A percentile compares a stretch with the other conserved stretches of the same genome.
phyloP scores from a whole-genome alignment of 2,329 filamentous ascomycete species.

The Leptodontidium sp. region DNA sequence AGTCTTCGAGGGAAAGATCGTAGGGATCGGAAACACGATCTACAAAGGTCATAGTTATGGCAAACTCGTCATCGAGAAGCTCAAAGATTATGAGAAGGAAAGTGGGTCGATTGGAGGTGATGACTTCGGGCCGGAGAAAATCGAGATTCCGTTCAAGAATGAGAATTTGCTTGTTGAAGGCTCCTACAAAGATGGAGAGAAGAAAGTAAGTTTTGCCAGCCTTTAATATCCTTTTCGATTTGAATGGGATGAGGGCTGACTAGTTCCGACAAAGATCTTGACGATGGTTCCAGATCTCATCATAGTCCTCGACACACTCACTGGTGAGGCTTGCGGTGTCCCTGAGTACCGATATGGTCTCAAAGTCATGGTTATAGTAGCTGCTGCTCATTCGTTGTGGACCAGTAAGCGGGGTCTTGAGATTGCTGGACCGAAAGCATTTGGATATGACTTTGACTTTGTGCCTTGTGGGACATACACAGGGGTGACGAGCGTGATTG shows the following conservation, averaged over 20 bases:
- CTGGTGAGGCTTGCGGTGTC: slow-evolving; percentile 17
- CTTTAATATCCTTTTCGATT: not conserved
- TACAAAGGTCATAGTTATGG: slow-evolving; percentile 24
- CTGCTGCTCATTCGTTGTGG: slow-evolving; percentile 19
- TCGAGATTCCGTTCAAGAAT: slow-evolving; percentile 24
- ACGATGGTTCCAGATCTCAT: slow-evolving; percentile 24
- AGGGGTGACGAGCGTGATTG: slow-evolving; percentile 14
- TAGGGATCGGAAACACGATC: not conserved
- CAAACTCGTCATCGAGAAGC: slow-evolving; percentile 18
- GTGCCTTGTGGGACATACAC: slow-evolving; percentile 10
- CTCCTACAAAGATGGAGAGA: slow-evolving; percentile 8
- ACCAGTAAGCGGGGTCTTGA: slow-evolving; percentile 17
- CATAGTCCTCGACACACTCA: slow-evolving; percentile 15
- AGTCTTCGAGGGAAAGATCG: slow-evolving; percentile 23
- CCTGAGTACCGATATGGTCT: slow-evolving; percentile 23
- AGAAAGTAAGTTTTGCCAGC: not conserved
- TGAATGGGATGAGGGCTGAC: not conserved
- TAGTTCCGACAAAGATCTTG: not conserved
- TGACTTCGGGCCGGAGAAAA: not conserved
- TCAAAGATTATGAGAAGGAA: slow-evolving; percentile 18
- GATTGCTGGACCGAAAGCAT: slow-evolving; percentile 17
- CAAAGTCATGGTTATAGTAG: slow-evolving; percentile 18
- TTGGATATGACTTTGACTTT: slow-evolving; percentile 21
- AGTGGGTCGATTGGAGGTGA: not conserved
- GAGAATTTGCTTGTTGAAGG: slow-evolving; percentile 23